Percentiles rank a stretch among this genome's conserved stretches.
These are phyloP conservation scores for Blastobotrys buckinghamii DNA, from an alignment of 1,139 yeast genomes.

Conservation along the genomic window DNA sequence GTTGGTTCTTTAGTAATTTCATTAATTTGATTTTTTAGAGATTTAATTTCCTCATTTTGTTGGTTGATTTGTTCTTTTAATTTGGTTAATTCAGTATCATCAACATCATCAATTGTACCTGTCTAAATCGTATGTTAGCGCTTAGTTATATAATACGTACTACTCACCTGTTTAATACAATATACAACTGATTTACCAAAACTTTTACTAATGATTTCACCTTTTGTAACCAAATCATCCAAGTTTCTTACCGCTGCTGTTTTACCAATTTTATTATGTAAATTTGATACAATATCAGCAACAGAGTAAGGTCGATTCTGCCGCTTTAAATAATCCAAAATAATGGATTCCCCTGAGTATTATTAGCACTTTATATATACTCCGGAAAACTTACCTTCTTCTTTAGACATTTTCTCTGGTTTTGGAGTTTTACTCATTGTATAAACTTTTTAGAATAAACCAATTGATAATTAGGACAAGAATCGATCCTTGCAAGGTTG, in stretches of 20 bases:
- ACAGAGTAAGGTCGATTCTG: constrained; percentile 40
- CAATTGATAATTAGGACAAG: no score
- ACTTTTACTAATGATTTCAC: constrained; percentile 30
- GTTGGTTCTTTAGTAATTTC: constrained; percentile 12
- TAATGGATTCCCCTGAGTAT: constrained; percentile 8
- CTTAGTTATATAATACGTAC: background rate
- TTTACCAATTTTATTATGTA: constrained; percentile 33
- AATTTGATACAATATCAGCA: constrained; percentile 35
- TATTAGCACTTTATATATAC: background rate
- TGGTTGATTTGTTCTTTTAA: constrained; percentile 10
- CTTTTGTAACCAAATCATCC: constrained; percentile 27
- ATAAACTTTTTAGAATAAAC: no score
- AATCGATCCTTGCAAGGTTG: no score
- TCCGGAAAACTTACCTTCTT: constrained; percentile 1
- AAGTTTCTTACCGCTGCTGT: constrained; percentile 29
- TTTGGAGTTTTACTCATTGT: background rate
- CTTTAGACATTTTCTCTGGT: background rate
- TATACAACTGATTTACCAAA: constrained; percentile 36
- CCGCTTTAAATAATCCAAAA: constrained; percentile 31
- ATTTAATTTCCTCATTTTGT: constrained; percentile 8
- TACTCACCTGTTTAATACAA: constrained; percentile 28
- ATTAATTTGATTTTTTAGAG: background rate
- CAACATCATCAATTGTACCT: background rate
- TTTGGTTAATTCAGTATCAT: constrained; percentile 15
- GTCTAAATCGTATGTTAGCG: background rate